Evolutionary conservation across 768 basidiomycete species (phyloP).

Genomic region (Leccinum fibrillosum): DNA sequence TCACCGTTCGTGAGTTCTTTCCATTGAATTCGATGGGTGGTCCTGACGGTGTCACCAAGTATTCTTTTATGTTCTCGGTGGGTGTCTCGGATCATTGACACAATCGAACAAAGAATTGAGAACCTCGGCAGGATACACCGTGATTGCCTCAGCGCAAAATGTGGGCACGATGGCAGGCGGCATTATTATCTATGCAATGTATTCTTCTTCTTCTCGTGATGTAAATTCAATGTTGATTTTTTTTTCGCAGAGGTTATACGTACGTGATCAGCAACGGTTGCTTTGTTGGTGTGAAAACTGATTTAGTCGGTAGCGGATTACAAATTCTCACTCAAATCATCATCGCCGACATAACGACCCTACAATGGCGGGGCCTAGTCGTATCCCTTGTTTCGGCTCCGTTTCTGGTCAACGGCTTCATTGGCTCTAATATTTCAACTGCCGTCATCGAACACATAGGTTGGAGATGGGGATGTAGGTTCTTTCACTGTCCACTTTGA

Average conservation of each 20-base stretch:
- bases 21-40: not conserved
- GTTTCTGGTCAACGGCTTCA: constrained; percentile 61
- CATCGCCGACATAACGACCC: constrained; percentile 59
- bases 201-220: constrained; percentile 15
- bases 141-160: constrained; percentile 49
- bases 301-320: constrained; percentile 40
- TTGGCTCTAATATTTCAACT: constrained; percentile 61
- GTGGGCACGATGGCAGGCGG: constrained; percentile 48
- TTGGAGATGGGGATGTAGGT: constrained; percentile 72
- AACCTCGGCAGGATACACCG: constrained; percentile 39
- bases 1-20: constrained; percentile 48
- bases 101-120: not conserved
- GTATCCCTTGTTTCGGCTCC: constrained; percentile 45
- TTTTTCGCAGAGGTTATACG: constrained; percentile 53
- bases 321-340: constrained; percentile 64
- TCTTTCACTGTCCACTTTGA: not conserved
- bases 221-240: constrained; percentile 16
- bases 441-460: constrained; percentile 41
- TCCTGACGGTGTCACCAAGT: constrained; percentile 29
- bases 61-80: constrained; percentile 59
- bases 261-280: constrained; percentile 26
- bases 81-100: constrained; percentile 7
- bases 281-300: not conserved
- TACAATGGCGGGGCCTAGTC: constrained; percentile 54
- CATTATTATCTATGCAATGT: constrained; percentile 58